phyloP scores from a whole-genome alignment of 2,329 filamentous ascomycete species.

The Aspergillus pseudonomiae region DNA sequence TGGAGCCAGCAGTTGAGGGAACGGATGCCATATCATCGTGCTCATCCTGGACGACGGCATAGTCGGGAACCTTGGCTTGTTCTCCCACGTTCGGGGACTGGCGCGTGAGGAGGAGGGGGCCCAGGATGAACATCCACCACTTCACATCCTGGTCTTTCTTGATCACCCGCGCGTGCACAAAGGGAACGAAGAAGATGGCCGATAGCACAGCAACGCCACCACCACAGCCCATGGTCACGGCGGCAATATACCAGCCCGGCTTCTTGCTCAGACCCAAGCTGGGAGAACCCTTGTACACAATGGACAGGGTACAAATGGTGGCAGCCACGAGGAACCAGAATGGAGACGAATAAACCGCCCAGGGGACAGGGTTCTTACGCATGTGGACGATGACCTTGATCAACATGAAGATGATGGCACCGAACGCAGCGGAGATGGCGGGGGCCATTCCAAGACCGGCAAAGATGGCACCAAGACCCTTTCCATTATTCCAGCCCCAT shows the following conservation, averaged over 20 bases:
- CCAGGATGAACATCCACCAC: conserved; percentile 64
- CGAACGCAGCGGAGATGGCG: conserved; percentile 66
- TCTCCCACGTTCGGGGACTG: conserved; percentile 57
- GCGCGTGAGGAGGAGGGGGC: conserved; percentile 67
- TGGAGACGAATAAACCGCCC: conserved; percentile 73
- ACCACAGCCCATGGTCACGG: conserved; percentile 68
- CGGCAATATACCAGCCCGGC: conserved; percentile 67
- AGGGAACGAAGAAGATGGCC: conserved; percentile 74
- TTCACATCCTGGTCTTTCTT: conserved; percentile 68
- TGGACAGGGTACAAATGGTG: conserved; percentile 73
- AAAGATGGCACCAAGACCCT: conserved; percentile 73
- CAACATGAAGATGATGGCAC: conserved; percentile 69
- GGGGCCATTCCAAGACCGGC: conserved; percentile 68
- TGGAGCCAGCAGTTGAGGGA: conserved; percentile 8
- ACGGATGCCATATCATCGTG: conserved; percentile 52
- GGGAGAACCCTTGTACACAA: conserved; percentile 81
- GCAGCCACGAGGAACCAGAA: conserved; percentile 78
- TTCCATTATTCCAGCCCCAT: conserved; percentile 70
- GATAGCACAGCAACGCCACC: conserved; percentile 62
- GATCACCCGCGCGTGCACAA: conserved; percentile 66
- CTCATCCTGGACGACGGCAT: conserved; percentile 71
- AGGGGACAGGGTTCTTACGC: conserved; percentile 70
- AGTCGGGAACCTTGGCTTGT: conserved; percentile 68
- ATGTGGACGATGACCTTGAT: conserved; percentile 73
- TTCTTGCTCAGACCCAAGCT: conserved; percentile 63